Base-by-base conservation (phyloP, 352 stramenopile species). In the Pythium graminicola region DNA sequence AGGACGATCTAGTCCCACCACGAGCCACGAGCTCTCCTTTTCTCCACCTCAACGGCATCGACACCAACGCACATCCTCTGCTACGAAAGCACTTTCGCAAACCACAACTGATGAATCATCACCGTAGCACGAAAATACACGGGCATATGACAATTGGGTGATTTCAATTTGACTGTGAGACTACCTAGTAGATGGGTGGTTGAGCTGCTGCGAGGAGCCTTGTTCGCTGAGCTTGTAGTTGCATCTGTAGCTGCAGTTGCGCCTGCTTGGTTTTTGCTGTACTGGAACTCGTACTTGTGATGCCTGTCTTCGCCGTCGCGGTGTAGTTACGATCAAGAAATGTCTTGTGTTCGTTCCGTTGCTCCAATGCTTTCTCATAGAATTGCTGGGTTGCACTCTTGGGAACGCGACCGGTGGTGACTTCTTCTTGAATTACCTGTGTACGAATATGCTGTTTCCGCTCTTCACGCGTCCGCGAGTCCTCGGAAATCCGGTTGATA, bases 241-340 rank as follows among this genome's bases (percentile, higher is more conserved):
- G 62, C 47, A 54, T 62, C 39, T 75, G 54, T 1, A 74, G 42
- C 39, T 85, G 61, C 22, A 67, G 10, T 35, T 89, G 73, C 0
- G 72, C 66, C 46, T 76, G 76, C 38, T 76, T 86, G n/a, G 69
- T 70, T 57, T 85, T 86, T 0, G 71, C 69, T n/a, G 57, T 73
- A 17, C 28, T 77, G 3, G 60, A 35, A 3, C 7, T 54, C 6
- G 6, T 16, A 23, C 41, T 40, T n/a, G 3, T 38, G 7, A 16
- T 24, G 7, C 29, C 17, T 0, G 27, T 24, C 17, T 42, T 48
- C 13, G 46, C 6, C 17, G 28, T 23, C 2, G 42, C 17, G 2
- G 50, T 50, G 53, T 87, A 85, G 48, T 89, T 87, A 19, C 75
- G 75, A n/a, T 85, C 73, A 4, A 85, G 62, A 27, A 86, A 86